Conservation (phyloP, 2,329 filamentous ascomycete species). For the Epichloe bromicola region DNA sequence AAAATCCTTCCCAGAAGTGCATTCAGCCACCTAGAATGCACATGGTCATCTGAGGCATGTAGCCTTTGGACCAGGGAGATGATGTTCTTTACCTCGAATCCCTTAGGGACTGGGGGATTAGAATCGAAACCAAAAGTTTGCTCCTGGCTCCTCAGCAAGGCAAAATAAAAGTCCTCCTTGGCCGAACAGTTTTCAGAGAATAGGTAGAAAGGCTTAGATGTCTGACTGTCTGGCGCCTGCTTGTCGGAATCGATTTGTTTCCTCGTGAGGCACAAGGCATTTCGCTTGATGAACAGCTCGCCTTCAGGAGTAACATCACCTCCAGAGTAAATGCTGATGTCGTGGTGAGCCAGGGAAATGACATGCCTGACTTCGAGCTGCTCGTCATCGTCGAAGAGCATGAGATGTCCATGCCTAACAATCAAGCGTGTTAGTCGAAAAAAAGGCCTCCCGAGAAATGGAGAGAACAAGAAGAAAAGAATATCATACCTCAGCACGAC, state of each 20-base stretch:
- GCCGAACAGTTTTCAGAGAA: constrained; percentile 93
- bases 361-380: constrained; percentile 95
- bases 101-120: constrained; percentile 55
- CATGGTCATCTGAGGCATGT: constrained; percentile 81
- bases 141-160: constrained; percentile 73
- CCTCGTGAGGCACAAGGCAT: constrained; percentile 71
- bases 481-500: constrained; percentile 64
- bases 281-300: constrained; percentile 90
- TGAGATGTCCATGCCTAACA: constrained; percentile 75
- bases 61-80: constrained; percentile 81
- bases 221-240: constrained; percentile 35
- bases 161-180: constrained; percentile 98
- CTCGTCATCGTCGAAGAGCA: constrained; percentile 93
- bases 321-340: constrained; percentile 73
- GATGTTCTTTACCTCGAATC: constrained; percentile 75
- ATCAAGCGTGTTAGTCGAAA: neutral
- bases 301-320: constrained; percentile 70
- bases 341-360: constrained; percentile 82
- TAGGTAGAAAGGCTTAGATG: constrained; percentile 76
- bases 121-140: constrained; percentile 44
- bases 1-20: constrained; percentile 82
- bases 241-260: constrained; percentile 41
- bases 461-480: neutral
- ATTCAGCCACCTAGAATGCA: constrained; percentile 89
- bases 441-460: neutral